Conservation (phyloP, 2,329 filamentous ascomycete species). For the Elsinoe fawcettii region DNA sequence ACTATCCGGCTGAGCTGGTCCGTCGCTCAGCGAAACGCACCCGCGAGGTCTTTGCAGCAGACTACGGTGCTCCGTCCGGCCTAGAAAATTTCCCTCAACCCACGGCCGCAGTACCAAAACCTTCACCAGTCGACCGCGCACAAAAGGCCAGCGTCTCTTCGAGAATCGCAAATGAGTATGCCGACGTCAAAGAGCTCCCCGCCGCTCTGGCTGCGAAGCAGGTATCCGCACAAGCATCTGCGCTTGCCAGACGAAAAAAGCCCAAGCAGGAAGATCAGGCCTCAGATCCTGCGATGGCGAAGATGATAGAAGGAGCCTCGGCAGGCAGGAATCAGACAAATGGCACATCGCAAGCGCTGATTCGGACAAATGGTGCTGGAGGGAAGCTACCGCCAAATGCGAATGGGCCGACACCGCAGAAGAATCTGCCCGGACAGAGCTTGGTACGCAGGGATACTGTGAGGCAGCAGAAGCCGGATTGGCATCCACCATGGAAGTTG, state of each 20-base stretch:
- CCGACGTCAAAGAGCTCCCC: constrained; percentile 67
- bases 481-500: constrained; percentile 97
- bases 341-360: constrained; percentile 50
- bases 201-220: constrained; percentile 72
- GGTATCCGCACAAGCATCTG: constrained; percentile 50
- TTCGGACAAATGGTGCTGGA: constrained; percentile 39
- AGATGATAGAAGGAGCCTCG: constrained; percentile 59
- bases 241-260: constrained; percentile 57
- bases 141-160: constrained; percentile 44
- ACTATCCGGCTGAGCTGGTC: constrained; percentile 26
- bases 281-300: constrained; percentile 50
- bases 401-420: constrained; percentile 46
- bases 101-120: constrained; percentile 38
- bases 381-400: constrained; percentile 45
- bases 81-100: constrained; percentile 36
- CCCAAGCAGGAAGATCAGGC: constrained; percentile 48
- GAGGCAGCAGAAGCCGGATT: constrained; percentile 71
- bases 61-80: constrained; percentile 40
- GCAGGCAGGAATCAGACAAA: constrained; percentile 37
- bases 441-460: constrained; percentile 57
- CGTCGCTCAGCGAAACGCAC: constrained; percentile 47
- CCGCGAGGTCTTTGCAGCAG: constrained; percentile 46
- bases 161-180: constrained; percentile 67
- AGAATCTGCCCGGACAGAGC: constrained; percentile 46
- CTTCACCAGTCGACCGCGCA: constrained; percentile 37